Evolutionary conservation across 768 basidiomycete genomes (phyloP), one percentile per base, ranked within the genome.

Genomic region (Trametes meyenii): DNA sequence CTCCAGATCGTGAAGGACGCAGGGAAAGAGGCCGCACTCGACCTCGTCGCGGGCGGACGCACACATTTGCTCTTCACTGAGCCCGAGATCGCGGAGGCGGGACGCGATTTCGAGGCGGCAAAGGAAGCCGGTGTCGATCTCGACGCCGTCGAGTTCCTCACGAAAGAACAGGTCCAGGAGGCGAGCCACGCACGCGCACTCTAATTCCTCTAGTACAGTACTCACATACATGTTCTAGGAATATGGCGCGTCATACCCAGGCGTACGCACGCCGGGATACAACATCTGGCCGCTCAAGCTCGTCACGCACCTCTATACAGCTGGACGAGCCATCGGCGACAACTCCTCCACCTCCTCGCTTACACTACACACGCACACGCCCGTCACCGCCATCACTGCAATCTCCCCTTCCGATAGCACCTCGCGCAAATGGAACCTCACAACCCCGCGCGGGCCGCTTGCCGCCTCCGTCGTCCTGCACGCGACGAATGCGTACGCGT

Each of bases 401-500:
- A 58, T 63, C n/a, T 44, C 65, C 14, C 14, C 43, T 11, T 23
- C 36, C 21, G 45, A 2, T 60, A 38, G 12, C 19, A 45, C 59
- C 5, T 13, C 60, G 11, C 78, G 76, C 13, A 76, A 77, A 2
- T 91, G 88, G 88, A 69, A 69, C 0, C 71, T 90, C 13, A 65
- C 70, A 4, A 95, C 93, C 0, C 81, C 86, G 0, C 82, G 92
- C n/a, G 93, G 94, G 1, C 64, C 68, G 1, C 71, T 94, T 21
- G 43, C 70, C 4, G 86, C 89, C 63, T 73, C 78, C 19, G 85
- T 86, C 61, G 82, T 96, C 45, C 76, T 97, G 4, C 92, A 95
- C 70, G 92, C 92, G 0, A 95, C 92, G 11, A 97, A 97, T 67
- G 95, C 78, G 0, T 95, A 96, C 62, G 83, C 87, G 12, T 83